These are phyloP conservation scores for Tuber melanosporum DNA, from an alignment of 495 filamentous ascomycete genomes.

Conservation along the genomic window DNA sequence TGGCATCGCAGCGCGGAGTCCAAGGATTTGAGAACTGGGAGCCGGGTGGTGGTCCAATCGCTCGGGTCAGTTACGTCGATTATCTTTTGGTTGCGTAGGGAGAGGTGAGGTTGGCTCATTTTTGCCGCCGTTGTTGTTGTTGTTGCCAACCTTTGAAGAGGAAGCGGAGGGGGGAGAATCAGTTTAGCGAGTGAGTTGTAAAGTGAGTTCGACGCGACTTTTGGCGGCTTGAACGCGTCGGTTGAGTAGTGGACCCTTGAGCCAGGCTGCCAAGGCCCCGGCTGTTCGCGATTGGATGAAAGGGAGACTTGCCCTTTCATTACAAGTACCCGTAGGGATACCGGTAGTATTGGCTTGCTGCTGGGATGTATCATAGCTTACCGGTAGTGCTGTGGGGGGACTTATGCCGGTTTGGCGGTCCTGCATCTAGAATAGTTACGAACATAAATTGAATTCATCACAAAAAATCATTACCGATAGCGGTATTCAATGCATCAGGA, in stretches of 20 bases:
- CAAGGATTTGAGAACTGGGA: slow-evolving; percentile 64
- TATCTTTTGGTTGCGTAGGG: background rate
- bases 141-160: background rate
- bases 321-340: no score
- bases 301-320: no score
- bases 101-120: background rate
- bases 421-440: no score
- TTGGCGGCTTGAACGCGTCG: background rate
- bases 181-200: background rate
- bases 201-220: background rate
- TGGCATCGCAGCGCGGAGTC: slow-evolving; percentile 87
- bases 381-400: no score
- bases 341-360: no score
- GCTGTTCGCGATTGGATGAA: no score
- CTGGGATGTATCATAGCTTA: no score
- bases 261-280: background rate
- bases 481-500: no score
- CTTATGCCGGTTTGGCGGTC: no score
- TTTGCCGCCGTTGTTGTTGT: background rate
- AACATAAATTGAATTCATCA: no score
- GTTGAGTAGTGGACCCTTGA: background rate
- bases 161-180: background rate
- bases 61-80: slow-evolving; percentile 73
- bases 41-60: slow-evolving; percentile 80
- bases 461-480: no score